Base-by-base conservation (phyloP, 257 asterid species). In the Rehmannia glutinosa region DNA sequence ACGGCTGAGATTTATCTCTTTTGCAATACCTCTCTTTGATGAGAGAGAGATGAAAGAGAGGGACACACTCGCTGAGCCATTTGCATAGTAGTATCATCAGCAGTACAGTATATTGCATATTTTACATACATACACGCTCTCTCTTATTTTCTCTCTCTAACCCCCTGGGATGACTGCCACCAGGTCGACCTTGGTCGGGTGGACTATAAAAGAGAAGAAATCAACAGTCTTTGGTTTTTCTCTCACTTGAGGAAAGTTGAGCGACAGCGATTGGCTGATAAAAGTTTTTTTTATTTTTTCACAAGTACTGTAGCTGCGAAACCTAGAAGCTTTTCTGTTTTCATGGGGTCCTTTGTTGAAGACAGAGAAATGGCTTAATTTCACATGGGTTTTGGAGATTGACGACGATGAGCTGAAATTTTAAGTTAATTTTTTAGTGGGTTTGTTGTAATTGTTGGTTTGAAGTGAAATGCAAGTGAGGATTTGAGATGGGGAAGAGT, bases 151-250 rank as follows among this genome's bases (percentile, higher is more conserved):
- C 67, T 61, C 71, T 36, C 69, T 52, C 39, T 60, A 67, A 70
- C 79, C 70, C 57, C 72, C 76, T 74, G 76, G 39, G 76, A 43
- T 35, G 73, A 75, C 84, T 80, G 89, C 78, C 71, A 80, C 85
- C 95, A 90, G 97, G 95, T 87, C 88, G 87, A 79, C 79, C 92
- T 83, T 78, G 89, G 86, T 83, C 82, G 82, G 89, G 79, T 70
- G 76, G 82, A 75, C 77, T 81, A 83, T 83, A 73, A 64, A 81
- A 78, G 53, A 45, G 63, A 67, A 60, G 62, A 73, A 68, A 71
- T 51, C 66, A 43, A 62, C 71, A 10, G 46, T 47, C 66, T 68
- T 61, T 65, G 30, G 45, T 15, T 56, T 69, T 42, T 68, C 69
- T 47, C 75, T 60, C 70, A 35, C 43, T 13, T 51, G 57, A 66